Evolutionary conservation across 2,329 filamentous ascomycete genomes (phyloP).

Genomic region (Daldinia sp.): DNA sequence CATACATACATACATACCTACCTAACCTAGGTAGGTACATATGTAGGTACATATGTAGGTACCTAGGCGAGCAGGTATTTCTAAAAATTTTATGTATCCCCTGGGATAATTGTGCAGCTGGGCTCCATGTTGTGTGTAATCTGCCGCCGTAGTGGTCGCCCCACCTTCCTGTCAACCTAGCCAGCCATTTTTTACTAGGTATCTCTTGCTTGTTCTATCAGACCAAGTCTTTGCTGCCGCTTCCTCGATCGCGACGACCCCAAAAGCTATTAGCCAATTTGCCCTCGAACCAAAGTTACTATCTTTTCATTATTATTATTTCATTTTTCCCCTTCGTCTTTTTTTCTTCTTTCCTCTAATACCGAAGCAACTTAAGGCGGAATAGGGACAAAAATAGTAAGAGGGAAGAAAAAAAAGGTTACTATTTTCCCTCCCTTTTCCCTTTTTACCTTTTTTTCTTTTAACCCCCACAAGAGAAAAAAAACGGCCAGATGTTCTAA

Average conservation of each 20-base stretch:
- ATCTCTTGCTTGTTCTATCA: slow-evolving; percentile 26
- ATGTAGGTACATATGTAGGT: no score
- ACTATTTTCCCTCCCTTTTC: slow-evolving; percentile 17
- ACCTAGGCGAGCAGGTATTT: no score
- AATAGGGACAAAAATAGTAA: slow-evolving; percentile 20
- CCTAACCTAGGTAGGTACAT: no score
- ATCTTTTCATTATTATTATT: slow-evolving; percentile 16
- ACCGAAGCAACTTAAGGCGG: slow-evolving; percentile 38
- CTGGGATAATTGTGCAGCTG: slow-evolving; percentile 28
- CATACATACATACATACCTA: neutral
- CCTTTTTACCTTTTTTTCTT: slow-evolving; percentile 7
- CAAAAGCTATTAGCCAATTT: slow-evolving; percentile 44
- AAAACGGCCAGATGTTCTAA: slow-evolving; percentile 36
- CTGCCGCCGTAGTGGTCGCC: slow-evolving; percentile 38
- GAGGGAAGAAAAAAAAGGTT: slow-evolving; percentile 21
- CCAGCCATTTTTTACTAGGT: slow-evolving; percentile 33
- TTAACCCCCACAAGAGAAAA: slow-evolving; percentile 19
- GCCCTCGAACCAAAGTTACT: slow-evolving; percentile 30
- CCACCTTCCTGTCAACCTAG: slow-evolving; percentile 32
- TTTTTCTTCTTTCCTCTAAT: slow-evolving; percentile 15
- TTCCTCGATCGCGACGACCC: slow-evolving; percentile 40
- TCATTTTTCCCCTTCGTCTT: slow-evolving; percentile 17
- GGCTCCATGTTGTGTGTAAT: slow-evolving; percentile 39
- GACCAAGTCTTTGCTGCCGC: slow-evolving; percentile 16
- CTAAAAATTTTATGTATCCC: slow-evolving; percentile 13